Percentiles rank a stretch among this genome's conserved stretches.
These are phyloP conservation scores for Gossypium ekmanianum DNA, from an alignment of 345 rosid species.

Conservation along the genomic window DNA sequence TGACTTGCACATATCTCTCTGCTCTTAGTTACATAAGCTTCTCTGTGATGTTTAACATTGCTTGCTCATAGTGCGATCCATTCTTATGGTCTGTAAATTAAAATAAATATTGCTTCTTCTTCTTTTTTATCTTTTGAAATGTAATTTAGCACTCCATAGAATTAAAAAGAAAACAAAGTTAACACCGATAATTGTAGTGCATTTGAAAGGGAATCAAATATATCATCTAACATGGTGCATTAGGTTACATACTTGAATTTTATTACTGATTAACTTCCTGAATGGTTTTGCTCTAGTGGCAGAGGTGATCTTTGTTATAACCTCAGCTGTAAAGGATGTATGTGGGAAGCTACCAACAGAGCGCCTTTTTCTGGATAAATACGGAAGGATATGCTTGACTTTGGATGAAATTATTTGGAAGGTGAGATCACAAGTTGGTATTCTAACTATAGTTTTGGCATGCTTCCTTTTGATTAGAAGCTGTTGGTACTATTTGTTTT, in stretches of 20 bases:
- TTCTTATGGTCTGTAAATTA: not conserved
- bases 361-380: constrained; percentile 89
- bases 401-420: constrained; percentile 96
- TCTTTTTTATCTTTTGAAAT: not conserved
- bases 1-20: not conserved
- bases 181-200: not conserved
- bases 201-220: not conserved
- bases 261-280: not conserved
- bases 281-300: constrained; percentile 46
- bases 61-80: not conserved
- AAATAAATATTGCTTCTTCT: not conserved
- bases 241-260: not conserved
- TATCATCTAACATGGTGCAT: not conserved
- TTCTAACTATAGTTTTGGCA: not conserved
- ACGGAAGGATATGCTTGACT: constrained; percentile 87
- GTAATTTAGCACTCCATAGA: not conserved
- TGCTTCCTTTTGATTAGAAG: not conserved
- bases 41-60: not conserved
- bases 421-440: constrained; percentile 33
- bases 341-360: constrained; percentile 96
- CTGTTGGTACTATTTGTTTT: not conserved
- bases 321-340: constrained; percentile 80
- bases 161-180: not conserved
- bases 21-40: constrained; percentile 6
- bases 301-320: constrained; percentile 82